These are phyloP conservation scores for Apiospora saccharicola DNA, from an alignment of 2,329 filamentous ascomycete genomes.

Conservation along the genomic window DNA sequence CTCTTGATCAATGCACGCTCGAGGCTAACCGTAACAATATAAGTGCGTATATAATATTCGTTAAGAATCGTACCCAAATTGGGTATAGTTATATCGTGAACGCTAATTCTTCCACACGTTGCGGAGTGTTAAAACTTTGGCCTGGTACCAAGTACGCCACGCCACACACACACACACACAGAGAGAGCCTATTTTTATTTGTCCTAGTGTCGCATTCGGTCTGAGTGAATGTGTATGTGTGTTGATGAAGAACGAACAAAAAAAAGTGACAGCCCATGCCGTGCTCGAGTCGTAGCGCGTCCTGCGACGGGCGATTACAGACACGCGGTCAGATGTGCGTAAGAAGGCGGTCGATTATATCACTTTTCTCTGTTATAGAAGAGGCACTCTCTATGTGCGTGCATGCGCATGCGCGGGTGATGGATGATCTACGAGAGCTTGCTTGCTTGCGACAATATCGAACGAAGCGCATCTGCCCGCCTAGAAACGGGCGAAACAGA, in stretches of 20 bases:
- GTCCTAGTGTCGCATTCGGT: neutral
- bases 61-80: too few relatives aligned
- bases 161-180: slow-evolving; percentile 10
- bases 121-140: too few relatives aligned
- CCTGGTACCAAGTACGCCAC: too few relatives aligned
- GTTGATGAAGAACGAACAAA: neutral
- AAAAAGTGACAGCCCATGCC: neutral
- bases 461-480: slow-evolving; percentile 3
- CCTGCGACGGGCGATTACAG: slow-evolving; percentile 26
- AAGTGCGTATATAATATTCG: too few relatives aligned
- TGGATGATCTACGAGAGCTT: neutral
- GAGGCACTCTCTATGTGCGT: neutral
- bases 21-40: too few relatives aligned
- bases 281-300: slow-evolving; percentile 10
- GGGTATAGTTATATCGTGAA: too few relatives aligned
- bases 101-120: too few relatives aligned
- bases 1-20: too few relatives aligned
- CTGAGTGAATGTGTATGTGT: neutral
- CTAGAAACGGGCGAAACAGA: neutral
- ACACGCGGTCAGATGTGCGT: slow-evolving; percentile 23
- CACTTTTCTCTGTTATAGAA: neutral
- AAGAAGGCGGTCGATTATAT: slow-evolving; percentile 19
- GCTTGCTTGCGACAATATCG: slow-evolving; percentile 5
- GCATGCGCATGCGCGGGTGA: neutral
- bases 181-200: neutral